phyloP scores from a whole-genome alignment of 148 eudicot species.

The Mesembryanthemum crystallinum region DNA sequence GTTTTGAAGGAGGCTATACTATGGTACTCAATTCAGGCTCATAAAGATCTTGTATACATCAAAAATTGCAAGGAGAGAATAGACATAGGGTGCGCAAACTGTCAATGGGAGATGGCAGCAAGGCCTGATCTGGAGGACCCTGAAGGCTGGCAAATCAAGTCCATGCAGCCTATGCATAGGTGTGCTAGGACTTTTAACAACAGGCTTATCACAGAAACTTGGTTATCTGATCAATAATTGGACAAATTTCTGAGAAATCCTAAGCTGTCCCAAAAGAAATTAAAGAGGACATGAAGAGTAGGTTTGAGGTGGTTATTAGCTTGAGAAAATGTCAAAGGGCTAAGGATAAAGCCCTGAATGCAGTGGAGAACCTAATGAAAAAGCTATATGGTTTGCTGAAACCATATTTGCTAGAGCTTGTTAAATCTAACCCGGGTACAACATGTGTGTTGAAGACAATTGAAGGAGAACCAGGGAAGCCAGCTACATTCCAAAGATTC shows the following conservation, averaged over 20 bases:
- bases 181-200: background rate
- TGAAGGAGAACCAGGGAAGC: background rate
- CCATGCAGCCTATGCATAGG: background rate
- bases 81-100: background rate
- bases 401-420: slow-evolving; percentile 4
- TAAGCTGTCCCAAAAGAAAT: background rate
- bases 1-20: background rate
- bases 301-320: background rate
- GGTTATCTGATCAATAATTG: background rate
- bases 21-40: background rate
- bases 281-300: background rate
- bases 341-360: slow-evolving; percentile 1
- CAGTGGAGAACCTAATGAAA: slow-evolving; percentile 1
- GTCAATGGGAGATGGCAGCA: background rate
- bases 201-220: background rate
- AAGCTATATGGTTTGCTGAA: slow-evolving; percentile 6
- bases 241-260: slow-evolving; percentile 3
- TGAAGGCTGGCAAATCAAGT: background rate
- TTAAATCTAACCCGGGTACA: background rate
- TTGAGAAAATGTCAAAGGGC: slow-evolving; percentile 3
- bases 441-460: background rate
- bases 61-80: background rate
- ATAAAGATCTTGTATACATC: background rate
- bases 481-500: background rate
- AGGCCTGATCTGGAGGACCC: background rate